Base-by-base conservation (phyloP, 345 rosid genomes). In the Arabis alpina region DNA sequence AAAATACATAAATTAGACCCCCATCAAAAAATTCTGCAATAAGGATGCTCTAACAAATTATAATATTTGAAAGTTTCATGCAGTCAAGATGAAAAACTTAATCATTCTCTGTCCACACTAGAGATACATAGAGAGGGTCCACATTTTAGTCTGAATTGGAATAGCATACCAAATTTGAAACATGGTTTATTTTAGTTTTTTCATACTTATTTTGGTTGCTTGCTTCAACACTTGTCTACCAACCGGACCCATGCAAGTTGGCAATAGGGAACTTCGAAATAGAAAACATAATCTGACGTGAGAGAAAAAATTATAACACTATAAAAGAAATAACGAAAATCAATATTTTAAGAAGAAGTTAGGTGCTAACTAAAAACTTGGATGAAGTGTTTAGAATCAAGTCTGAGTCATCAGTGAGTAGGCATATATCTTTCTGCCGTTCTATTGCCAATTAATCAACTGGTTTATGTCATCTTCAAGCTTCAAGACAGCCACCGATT, bases 221-320 rank as follows among this genome's bases (percentile, higher is more conserved):
- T 55, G 44, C 55, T 63, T 44, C 23, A 19, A 42, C 43, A 41
- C 60, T 71, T 57, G 58, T 16, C 34, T 48, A 15, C 58, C 54
- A 64, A 55, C 65, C 15, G 43, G 71, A 64, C 60, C 59, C 66
- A 56, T 73, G 59, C 71, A 73, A 64, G 39, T 64, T 73, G 71
- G 39, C 58, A 55, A 39, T 13, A 64, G 15, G 58, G 58, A 12
- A 25, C 12, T 36, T 64, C 52, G 27, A 64, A 72, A 72, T 45
- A 64, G 50, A 24, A 14, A 50, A 56, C 12, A 49, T 48, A 16
- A 8, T 39, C 39, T 47, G 59, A 39, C 27, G 43, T 56, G 45
- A 39, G 24, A 45, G 28, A 24, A 25, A 36, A 54, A 54, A 36
- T 41, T 43, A 36, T 19, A 61, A 39, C 45, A 25, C 27, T 53